Evolutionary conservation across 768 basidiomycete species (phyloP).

Genomic region (Rhizopogon rudus): DNA sequence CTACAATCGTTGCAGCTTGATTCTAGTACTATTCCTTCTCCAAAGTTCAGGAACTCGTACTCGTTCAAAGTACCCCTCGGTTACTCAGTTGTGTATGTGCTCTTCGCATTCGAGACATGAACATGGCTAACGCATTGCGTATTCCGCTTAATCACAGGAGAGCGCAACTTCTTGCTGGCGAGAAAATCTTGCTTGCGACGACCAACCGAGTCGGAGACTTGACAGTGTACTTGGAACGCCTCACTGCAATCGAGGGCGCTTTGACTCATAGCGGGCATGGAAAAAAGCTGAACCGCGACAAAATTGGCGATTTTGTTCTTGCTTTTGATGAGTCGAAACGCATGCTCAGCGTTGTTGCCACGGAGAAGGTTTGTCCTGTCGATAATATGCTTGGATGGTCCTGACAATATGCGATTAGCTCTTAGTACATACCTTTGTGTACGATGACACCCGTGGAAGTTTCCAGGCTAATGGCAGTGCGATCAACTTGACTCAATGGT

Average conservation of each 20-base stretch:
- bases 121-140: neutral
- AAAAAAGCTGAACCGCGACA: conserved; percentile 37
- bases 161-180: conserved; percentile 35
- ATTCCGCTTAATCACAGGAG: conserved; percentile 16
- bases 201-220: conserved; percentile 30
- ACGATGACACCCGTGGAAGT: conserved; percentile 41
- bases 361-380: conserved; percentile 30
- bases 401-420: conserved; percentile 18
- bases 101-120: too few relatives aligned
- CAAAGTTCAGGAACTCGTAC: conserved; percentile 11
- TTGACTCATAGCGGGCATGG: conserved; percentile 18
- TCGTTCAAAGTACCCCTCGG: conserved; percentile 16
- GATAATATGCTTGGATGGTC: neutral
- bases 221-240: conserved; percentile 34
- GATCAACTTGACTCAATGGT: conserved; percentile 41
- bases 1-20: conserved; percentile 22
- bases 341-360: conserved; percentile 40
- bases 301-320: conserved; percentile 42
- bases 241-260: conserved; percentile 26
- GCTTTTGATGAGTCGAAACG: conserved; percentile 50
- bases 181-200: conserved; percentile 38
- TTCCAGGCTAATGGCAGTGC: conserved; percentile 39
- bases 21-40: conserved; percentile 16
- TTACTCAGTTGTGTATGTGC: conserved; percentile 8
- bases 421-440: conserved; percentile 40